Base-by-base conservation (phyloP, 139 green algal genomes). In the Ostreobium quekettii region DNA sequence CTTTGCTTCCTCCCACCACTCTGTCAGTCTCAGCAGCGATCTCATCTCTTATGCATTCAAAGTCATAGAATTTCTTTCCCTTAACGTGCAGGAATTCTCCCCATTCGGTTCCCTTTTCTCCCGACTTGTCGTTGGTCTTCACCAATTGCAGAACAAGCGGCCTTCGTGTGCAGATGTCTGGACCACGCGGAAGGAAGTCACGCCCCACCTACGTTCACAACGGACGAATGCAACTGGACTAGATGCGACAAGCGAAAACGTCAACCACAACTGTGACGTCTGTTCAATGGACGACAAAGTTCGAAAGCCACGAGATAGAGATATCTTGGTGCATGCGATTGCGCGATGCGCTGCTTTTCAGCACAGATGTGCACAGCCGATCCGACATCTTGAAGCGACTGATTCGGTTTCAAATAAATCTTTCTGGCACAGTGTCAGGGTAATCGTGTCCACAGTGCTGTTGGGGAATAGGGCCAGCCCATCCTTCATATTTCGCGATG, bases 81-180 rank as follows among this genome's bases (percentile, higher is more conserved):
- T 86, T 90, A 2, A 72, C 37, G 62, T 99, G 93, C 56, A 97
- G 78, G 74, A 99, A 99, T 80, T 99, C 94, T 22, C 87, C 94
- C 85, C 86, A 98, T 67, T 99, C 92, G 11, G 36, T n/a, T n/a
- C n/a, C n/a, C 35, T 38, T n/a, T 69, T 49, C 38, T 66, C 46
- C 31, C 64, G 68, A 31, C 56, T 66, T 3, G 62, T 47, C 28
- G 56, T 73, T 36, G 8, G 74, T 80, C 61, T 90, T 91, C 7
- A 97, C 80, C 30, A 96, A 83, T 77, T 96, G 87, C 48, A 96
- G 80, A 58, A 96, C 79, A 22, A 96, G 79, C 5, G 89, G 89
- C 19, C 89, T 63, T 8, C 89, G 76, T 3, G 89, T 96, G 58
- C 87, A 89, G 58, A 96, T 91, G 47, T 91, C 89, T 6, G 78